phyloP scores from a whole-genome alignment of 306 rosid species.

The Vigna reflexopilosa region DNA sequence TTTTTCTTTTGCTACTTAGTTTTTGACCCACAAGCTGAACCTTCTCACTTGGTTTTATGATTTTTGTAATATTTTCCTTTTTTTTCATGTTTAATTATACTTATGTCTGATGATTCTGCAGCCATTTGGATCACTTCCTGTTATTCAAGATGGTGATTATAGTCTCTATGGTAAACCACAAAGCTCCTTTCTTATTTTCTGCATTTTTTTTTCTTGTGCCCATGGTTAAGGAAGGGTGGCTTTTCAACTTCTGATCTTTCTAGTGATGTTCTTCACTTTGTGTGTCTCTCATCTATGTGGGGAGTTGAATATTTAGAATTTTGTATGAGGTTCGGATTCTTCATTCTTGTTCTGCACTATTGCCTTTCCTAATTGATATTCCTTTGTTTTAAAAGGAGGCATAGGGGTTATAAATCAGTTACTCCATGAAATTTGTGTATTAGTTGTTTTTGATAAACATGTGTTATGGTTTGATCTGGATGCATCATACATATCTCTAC shows the following conservation, averaged over 20 bases:
- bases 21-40: too few relatives aligned
- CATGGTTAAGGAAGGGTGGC: not conserved
- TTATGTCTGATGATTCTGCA: slow-evolving; percentile 26
- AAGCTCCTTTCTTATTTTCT: not conserved
- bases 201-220: slow-evolving; percentile 4
- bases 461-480: not conserved
- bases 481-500: not conserved
- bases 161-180: slow-evolving; percentile 53
- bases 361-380: not conserved
- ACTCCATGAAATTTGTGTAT: not conserved
- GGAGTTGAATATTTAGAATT: not conserved
- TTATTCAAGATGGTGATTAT: slow-evolving; percentile 62
- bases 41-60: not conserved
- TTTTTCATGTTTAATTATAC: not conserved
- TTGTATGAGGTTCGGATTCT: not conserved
- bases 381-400: not conserved
- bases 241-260: slow-evolving; percentile 22
- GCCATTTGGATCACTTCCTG: slow-evolving; percentile 68
- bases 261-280: not conserved
- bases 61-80: not conserved
- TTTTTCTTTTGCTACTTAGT: not conserved
- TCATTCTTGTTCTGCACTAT: not conserved
- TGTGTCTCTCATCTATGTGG: not conserved
- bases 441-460: not conserved
- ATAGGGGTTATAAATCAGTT: not conserved